Base-by-base conservation (phyloP, 2,329 filamentous ascomycete species). In the Sphaerostilbella broomeana region DNA sequence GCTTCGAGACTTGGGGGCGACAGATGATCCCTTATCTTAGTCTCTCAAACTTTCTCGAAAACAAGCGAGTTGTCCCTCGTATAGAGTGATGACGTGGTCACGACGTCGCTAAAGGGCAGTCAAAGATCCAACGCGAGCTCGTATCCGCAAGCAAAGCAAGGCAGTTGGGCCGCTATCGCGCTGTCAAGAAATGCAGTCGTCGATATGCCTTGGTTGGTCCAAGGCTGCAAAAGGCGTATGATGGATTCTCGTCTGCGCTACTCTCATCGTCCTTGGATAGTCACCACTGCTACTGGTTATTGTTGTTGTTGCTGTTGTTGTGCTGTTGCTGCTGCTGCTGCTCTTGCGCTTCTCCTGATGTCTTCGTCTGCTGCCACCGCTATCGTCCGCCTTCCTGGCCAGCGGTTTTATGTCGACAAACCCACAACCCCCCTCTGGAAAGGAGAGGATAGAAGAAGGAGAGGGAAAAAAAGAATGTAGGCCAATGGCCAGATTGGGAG, bases 121-220 rank as follows among this genome's bases (percentile, higher is more conserved):
- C n/a, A n/a, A n/a, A 25, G 22, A 25, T 25, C 22, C 8, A 12
- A 25, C 22, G 38, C n/a, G n/a, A n/a, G n/a, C n/a, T n/a, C 32
- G 31, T 25, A 19, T 24, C n/a, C 10, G 38, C 25, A n/a, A 13
- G 20, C 38, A 26, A 24, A 30, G 12, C 12, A 8, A 24, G 22
- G 6, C 22, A 25, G 12, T 25, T 25, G 22, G 8, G 22, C 22
- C 22, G 8, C 22, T 25, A 12, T 25, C n/a, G n/a, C 27, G 38
- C 17, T 27, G 33, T 44, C 34, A 38, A 15, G 37, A 38, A 18
- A 38, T 21, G 25, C 30, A 27, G 33, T 44, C 41, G 41, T 37
- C 19, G 37, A 41, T 40, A 36, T 36, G 35, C 40, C 40, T 38
- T 18, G 41, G 34, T 37, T 24, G 32, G 20, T 37, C 30, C 17